A percentile compares a stretch with the other conserved stretches of the same genome.
Conservation (phyloP, 805 yeast genomes). For the Babjeviella inositovora region DNA sequence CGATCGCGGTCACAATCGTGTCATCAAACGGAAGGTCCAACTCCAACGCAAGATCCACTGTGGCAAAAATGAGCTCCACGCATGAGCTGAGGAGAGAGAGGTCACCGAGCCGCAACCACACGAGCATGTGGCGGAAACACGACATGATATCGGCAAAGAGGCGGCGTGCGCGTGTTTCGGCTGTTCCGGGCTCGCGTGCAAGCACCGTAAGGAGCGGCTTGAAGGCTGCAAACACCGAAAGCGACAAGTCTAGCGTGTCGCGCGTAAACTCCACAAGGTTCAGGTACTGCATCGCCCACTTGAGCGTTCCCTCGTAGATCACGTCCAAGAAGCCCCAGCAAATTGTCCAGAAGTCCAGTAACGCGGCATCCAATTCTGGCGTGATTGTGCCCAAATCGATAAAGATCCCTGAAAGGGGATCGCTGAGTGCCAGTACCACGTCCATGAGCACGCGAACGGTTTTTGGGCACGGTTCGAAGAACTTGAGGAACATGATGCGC, state of each 20-base stretch:
- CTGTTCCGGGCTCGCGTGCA: slow-evolving; percentile 12
- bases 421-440: slow-evolving; percentile 41
- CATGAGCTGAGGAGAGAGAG: slow-evolving; percentile 56
- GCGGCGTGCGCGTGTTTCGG: slow-evolving; percentile 6
- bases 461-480: slow-evolving; percentile 62
- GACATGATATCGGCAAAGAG: slow-evolving; percentile 38
- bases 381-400: slow-evolving; percentile 3
- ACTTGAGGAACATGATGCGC: slow-evolving; percentile 25
- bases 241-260: slow-evolving; percentile 71
- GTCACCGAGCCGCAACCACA: slow-evolving; percentile 78
- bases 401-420: slow-evolving; percentile 48
- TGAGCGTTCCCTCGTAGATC: slow-evolving; percentile 49
- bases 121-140: slow-evolving; percentile 54
- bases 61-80: slow-evolving; percentile 49
- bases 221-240: slow-evolving; percentile 48
- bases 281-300: slow-evolving; percentile 59
- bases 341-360: slow-evolving; percentile 41
- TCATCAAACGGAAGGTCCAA: slow-evolving; percentile 33
- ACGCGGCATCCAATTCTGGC: slow-evolving; percentile 5
- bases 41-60: slow-evolving; percentile 48
- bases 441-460: slow-evolving; percentile 67
- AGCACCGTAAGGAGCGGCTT: slow-evolving; percentile 24
- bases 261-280: slow-evolving; percentile 68
- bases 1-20: slow-evolving; percentile 35
- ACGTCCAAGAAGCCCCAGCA: slow-evolving; percentile 62